phyloP scores from a whole-genome alignment of 345 rosid species.

The Brassica rapa region DNA sequence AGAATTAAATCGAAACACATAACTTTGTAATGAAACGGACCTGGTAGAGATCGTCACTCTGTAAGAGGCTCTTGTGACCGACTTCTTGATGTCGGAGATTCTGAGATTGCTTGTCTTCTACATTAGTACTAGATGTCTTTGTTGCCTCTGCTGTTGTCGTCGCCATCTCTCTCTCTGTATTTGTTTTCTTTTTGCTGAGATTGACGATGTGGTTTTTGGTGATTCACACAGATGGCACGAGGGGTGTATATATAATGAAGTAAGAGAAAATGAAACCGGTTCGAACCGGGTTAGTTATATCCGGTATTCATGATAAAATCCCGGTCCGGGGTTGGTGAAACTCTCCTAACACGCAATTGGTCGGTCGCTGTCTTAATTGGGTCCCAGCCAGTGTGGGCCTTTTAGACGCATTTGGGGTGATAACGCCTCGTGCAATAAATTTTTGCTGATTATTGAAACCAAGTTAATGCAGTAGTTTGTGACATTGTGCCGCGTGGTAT shows the following conservation, averaged over 20 bases:
- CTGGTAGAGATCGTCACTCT: conserved; percentile 94
- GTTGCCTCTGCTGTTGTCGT: conserved; percentile 34
- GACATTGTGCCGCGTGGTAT: neutral
- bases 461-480: conserved; percentile 7
- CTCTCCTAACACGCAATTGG: conserved; percentile 39
- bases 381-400: conserved; percentile 26
- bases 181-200: neutral
- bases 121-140: conserved; percentile 55
- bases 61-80: conserved; percentile 95
- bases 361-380: conserved; percentile 23
- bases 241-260: conserved; percentile 29
- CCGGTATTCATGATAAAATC: neutral
- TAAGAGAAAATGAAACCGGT: conserved; percentile 7
- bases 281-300: conserved; percentile 25
- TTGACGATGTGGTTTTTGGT: conserved; percentile 28
- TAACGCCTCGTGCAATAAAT: conserved; percentile 24
- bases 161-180: conserved; percentile 24
- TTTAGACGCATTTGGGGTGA: conserved; percentile 17
- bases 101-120: conserved; percentile 57
- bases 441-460: conserved; percentile 1
- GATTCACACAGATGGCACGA: conserved; percentile 27
- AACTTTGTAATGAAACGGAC: conserved; percentile 28
- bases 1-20: neutral
- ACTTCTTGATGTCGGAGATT: conserved; percentile 78
- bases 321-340: conserved; percentile 42